Conservation (phyloP, 768 basidiomycete species). For the Mycena amicta region DNA sequence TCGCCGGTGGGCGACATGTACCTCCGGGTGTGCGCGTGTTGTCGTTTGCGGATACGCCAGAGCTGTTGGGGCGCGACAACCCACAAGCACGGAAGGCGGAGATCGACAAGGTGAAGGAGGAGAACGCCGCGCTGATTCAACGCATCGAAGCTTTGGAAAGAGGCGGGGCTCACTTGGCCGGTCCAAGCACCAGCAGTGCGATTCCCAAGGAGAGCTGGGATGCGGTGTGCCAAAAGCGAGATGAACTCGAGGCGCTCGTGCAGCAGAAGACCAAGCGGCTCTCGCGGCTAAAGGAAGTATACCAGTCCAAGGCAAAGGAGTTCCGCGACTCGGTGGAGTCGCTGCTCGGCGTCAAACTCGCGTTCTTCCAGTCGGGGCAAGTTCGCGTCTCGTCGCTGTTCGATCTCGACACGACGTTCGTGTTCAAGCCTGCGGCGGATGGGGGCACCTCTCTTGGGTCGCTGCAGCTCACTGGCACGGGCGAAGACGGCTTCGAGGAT, state of each 20-base stretch:
- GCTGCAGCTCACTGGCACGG: constrained; percentile 78
- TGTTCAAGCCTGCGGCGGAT: constrained; percentile 66
- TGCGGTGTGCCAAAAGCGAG: constrained; percentile 66
- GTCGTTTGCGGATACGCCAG: constrained; percentile 78
- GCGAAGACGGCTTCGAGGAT: constrained; percentile 75
- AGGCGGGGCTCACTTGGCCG: constrained; percentile 28
- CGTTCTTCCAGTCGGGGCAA: constrained; percentile 89
- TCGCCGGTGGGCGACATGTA: constrained; percentile 73
- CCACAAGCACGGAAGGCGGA: constrained; percentile 59
- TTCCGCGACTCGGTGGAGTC: constrained; percentile 90
- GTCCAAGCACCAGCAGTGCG: constrained; percentile 20
- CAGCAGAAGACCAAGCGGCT: constrained; percentile 83
- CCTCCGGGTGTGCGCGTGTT: constrained; percentile 72
- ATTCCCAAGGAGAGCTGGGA: constrained; percentile 86
- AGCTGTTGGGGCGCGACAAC: constrained; percentile 72
- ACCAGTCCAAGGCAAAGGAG: constrained; percentile 81
- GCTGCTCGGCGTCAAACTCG: constrained; percentile 88
- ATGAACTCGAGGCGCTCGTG: constrained; percentile 62
- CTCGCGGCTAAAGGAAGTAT: constrained; percentile 82
- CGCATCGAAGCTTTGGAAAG: constrained; percentile 65
- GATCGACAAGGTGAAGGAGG: constrained; percentile 73
- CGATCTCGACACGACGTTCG: constrained; percentile 84
- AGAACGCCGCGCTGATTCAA: constrained; percentile 82
- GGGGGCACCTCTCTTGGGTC: constrained; percentile 47
- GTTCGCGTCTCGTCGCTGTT: constrained; percentile 90